phyloP scores from a whole-genome alignment of 106 monocot genomes.

The Gastrodia elata region DNA sequence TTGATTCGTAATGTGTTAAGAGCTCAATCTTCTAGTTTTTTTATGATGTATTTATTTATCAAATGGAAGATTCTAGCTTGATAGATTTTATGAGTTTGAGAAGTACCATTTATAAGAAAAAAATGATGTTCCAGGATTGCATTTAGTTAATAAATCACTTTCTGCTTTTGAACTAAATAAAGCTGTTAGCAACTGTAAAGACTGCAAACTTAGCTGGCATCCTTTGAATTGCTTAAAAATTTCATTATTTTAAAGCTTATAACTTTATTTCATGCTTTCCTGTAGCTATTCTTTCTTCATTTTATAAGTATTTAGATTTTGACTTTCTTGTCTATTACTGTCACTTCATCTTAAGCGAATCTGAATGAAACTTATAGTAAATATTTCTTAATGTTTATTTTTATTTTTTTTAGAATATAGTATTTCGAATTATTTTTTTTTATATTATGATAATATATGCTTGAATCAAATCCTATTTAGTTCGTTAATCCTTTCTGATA shows the following conservation, averaged over 20 bases:
- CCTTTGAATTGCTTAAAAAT: background rate
- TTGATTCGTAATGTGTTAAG: too few relatives aligned
- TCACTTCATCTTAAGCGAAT: too few relatives aligned
- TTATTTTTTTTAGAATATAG: too few relatives aligned
- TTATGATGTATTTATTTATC: background rate
- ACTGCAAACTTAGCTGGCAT: background rate
- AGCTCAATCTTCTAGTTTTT: background rate
- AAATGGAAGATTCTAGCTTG: background rate
- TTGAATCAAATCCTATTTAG: too few relatives aligned
- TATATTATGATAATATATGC: too few relatives aligned
- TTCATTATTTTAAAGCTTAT: background rate
- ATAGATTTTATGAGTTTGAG: background rate
- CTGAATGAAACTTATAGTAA: too few relatives aligned
- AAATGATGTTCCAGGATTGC: background rate
- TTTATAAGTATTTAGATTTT: background rate
- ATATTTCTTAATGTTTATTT: too few relatives aligned
- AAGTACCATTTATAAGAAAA: background rate
- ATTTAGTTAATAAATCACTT: background rate
- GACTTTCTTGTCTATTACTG: background rate
- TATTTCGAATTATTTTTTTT: too few relatives aligned
- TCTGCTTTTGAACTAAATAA: background rate
- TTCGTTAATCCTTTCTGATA: too few relatives aligned
- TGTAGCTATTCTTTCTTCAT: background rate
- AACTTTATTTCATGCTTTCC: background rate
- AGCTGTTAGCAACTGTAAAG: background rate